Conservation (phyloP, 768 basidiomycete genomes). For the Scleroderma bovista region DNA sequence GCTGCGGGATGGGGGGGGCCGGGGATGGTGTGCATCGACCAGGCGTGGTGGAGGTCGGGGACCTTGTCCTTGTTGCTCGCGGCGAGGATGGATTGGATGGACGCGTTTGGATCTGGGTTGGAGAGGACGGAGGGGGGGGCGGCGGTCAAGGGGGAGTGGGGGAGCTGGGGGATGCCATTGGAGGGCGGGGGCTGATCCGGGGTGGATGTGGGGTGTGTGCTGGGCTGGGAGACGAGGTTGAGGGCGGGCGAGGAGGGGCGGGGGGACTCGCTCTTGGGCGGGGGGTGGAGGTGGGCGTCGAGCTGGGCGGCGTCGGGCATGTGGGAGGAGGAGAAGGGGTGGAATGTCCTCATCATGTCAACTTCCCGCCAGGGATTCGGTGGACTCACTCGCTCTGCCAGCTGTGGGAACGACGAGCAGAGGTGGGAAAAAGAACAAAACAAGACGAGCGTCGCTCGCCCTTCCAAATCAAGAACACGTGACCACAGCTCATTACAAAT, state of each 20-base stretch:
- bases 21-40: conserved; percentile 28
- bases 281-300: conserved; percentile 26
- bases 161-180: conserved; percentile 23
- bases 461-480: conserved; percentile 8
- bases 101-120: conserved; percentile 35
- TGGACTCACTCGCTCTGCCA: conserved; percentile 30
- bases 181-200: conserved; percentile 20
- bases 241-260: conserved; percentile 37
- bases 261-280: conserved; percentile 41
- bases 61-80: conserved; percentile 29
- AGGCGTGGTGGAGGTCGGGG: conserved; percentile 30
- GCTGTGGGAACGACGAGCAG: conserved; percentile 42
- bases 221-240: conserved; percentile 12
- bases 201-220: conserved; percentile 22
- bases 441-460: neutral
- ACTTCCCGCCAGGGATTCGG: conserved; percentile 37
- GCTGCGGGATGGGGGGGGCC: conserved; percentile 20
- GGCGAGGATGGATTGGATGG: conserved; percentile 35
- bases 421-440: conserved; percentile 40
- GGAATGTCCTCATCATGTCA: conserved; percentile 38
- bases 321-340: conserved; percentile 37
- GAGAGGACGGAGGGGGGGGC: conserved; percentile 30
- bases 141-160: conserved; percentile 27
- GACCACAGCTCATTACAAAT: too few relatives aligned
- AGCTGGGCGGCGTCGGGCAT: conserved; percentile 36